Evolutionary conservation across 1,284 basidiomycete genomes (phyloP).

Genomic region (Exsudoporus floridanus): DNA sequence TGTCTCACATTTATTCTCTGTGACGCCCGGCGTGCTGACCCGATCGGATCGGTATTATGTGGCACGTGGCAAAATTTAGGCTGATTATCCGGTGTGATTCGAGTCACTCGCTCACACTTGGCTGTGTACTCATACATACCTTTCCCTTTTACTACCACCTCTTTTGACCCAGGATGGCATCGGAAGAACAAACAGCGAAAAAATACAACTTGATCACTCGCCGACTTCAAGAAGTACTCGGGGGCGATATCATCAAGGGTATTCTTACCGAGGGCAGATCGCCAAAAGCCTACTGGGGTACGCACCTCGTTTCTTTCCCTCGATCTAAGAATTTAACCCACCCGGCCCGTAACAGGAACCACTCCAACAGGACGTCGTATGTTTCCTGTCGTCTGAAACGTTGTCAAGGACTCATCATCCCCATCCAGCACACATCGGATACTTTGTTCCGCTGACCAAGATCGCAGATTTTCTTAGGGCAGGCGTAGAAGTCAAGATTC

Average conservation of each 20-base stretch:
- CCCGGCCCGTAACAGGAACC: conserved; percentile 58
- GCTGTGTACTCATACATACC: not conserved
- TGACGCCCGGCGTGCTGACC: no score
- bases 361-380: conserved; percentile 93
- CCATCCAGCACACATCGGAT: conserved; percentile 86
- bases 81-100: conserved; percentile 2
- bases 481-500: conserved; percentile 86
- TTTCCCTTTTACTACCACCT: conserved; percentile 1
- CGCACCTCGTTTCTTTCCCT: conserved; percentile 31
- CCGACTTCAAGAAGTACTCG: conserved; percentile 85
- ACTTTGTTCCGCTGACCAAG: conserved; percentile 94
- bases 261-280: conserved; percentile 78
- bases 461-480: conserved; percentile 96
- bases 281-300: conserved; percentile 89
- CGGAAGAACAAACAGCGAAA: conserved; percentile 46
- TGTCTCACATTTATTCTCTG: no score
- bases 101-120: conserved; percentile 17
- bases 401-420: not conserved
- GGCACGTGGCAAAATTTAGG: conserved; percentile 14
- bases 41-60: not conserved
- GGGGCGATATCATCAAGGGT: conserved; percentile 80
- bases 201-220: conserved; percentile 87
- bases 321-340: conserved; percentile 2
- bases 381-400: conserved; percentile 32
- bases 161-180: conserved; percentile 22